phyloP scores from a whole-genome alignment of 345 rosid species.

The Pugionium cornutum region DNA sequence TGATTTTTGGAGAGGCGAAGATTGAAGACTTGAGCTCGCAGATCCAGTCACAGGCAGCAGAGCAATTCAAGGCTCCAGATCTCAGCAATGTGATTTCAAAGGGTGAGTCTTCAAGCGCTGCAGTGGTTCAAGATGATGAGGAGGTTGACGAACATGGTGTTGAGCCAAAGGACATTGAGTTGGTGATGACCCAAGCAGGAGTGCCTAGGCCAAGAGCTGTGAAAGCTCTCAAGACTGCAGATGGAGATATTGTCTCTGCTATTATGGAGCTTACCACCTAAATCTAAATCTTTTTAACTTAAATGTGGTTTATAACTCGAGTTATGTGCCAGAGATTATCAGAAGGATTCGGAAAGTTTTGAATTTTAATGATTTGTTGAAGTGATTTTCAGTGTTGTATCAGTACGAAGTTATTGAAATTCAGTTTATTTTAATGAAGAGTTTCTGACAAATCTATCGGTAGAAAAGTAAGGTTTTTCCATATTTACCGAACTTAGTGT shows the following conservation, averaged over 20 bases:
- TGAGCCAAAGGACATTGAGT: slow-evolving; percentile 86
- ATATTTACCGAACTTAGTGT: not conserved
- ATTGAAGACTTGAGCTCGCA: slow-evolving; percentile 92
- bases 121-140: slow-evolving; percentile 73
- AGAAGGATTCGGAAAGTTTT: slow-evolving; percentile 7
- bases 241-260: slow-evolving; percentile 86
- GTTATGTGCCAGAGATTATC: slow-evolving; percentile 41
- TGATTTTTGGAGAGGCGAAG: slow-evolving; percentile 89
- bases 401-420: slow-evolving; percentile 27
- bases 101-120: slow-evolving; percentile 58
- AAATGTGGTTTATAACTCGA: slow-evolving; percentile 34
- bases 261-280: slow-evolving; percentile 89
- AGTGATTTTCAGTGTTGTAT: slow-evolving; percentile 41
- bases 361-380: slow-evolving; percentile 33
- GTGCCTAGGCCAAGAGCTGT: slow-evolving; percentile 77
- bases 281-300: slow-evolving; percentile 25
- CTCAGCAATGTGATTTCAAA: slow-evolving; percentile 62
- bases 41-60: slow-evolving; percentile 81
- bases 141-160: slow-evolving; percentile 85
- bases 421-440: slow-evolving; percentile 22
- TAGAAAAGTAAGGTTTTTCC: not conserved
- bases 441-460: not conserved
- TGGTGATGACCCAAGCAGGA: slow-evolving; percentile 97
- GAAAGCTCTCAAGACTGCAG: slow-evolving; percentile 68
- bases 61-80: slow-evolving; percentile 84